phyloP scores from a whole-genome alignment of 2,329 filamentous ascomycete species.

The Cordyceps farinosa region DNA sequence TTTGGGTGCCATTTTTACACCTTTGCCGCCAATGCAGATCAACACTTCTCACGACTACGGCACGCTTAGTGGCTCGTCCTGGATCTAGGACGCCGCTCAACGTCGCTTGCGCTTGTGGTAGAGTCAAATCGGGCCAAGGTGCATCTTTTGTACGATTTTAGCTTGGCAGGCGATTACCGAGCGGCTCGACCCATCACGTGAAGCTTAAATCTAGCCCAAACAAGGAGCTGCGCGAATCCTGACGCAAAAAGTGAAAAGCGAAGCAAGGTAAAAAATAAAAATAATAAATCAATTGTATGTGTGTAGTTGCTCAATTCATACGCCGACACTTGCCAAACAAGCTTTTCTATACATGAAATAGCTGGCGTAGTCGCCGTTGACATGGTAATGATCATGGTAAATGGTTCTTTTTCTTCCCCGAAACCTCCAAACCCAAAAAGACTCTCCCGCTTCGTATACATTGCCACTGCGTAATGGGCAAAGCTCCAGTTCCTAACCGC shows the following conservation, averaged over 20 bases:
- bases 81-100: too few species aligned
- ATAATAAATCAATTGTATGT: constrained; percentile 10
- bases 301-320: constrained; percentile 15
- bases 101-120: too few species aligned
- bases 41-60: too few species aligned
- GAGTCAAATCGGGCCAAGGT: background rate
- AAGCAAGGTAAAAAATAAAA: background rate
- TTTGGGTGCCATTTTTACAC: too few species aligned
- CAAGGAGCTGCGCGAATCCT: background rate
- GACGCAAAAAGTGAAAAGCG: background rate
- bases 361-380: constrained; percentile 12
- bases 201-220: background rate
- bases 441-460: background rate
- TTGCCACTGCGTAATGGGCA: background rate
- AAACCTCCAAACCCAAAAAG: background rate
- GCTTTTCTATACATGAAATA: constrained; percentile 18
- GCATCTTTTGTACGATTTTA: background rate
- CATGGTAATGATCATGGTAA: constrained; percentile 18
- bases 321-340: constrained; percentile 15
- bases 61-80: too few species aligned
- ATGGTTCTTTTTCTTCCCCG: background rate
- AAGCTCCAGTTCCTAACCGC: background rate
- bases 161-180: constrained; percentile 11
- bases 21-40: too few species aligned
- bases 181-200: background rate